These are phyloP conservation scores for Ceratocystis eucalypticola DNA, from an alignment of 2,329 filamentous ascomycete genomes.

Conservation along the genomic window DNA sequence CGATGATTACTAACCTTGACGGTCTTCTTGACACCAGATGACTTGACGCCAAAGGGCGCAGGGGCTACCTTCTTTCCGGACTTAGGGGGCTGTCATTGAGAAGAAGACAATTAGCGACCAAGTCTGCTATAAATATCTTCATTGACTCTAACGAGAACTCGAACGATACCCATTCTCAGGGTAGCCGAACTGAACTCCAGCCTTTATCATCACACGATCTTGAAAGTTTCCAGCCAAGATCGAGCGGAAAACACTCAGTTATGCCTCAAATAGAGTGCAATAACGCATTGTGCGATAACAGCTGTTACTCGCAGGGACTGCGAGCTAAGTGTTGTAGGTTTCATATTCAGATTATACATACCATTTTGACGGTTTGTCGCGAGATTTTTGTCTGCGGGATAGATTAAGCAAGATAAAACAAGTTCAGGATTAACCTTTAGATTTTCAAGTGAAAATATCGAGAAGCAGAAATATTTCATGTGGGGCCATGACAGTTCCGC, in stretches of 20 bases:
- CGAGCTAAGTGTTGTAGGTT: background rate
- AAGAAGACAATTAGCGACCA: slow-evolving; percentile 87
- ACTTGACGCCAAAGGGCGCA: slow-evolving; percentile 89
- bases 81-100: slow-evolving; percentile 99
- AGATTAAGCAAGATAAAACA: slow-evolving; percentile 4
- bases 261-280: slow-evolving; percentile 7
- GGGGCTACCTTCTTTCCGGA: slow-evolving; percentile 93
- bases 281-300: slow-evolving; percentile 9
- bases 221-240: slow-evolving; percentile 10
- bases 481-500: background rate
- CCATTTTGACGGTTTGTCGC: slow-evolving; percentile 29
- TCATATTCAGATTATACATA: slow-evolving; percentile 26
- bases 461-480: background rate
- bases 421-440: background rate
- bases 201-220: slow-evolving; percentile 19
- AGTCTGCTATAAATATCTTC: slow-evolving; percentile 63
- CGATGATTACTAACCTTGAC: slow-evolving; percentile 63
- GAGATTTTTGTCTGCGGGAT: slow-evolving; percentile 13
- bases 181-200: slow-evolving; percentile 17
- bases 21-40: slow-evolving; percentile 85
- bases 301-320: slow-evolving; percentile 14
- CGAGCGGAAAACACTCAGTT: slow-evolving; percentile 18
- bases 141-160: slow-evolving; percentile 72
- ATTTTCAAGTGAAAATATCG: slow-evolving; percentile 13
- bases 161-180: background rate